Percentiles rank a stretch among this genome's conserved stretches.
Evolutionary conservation across 2,329 filamentous ascomycete genomes (phyloP).

Genomic region (Cladophialophora bantiana): DNA sequence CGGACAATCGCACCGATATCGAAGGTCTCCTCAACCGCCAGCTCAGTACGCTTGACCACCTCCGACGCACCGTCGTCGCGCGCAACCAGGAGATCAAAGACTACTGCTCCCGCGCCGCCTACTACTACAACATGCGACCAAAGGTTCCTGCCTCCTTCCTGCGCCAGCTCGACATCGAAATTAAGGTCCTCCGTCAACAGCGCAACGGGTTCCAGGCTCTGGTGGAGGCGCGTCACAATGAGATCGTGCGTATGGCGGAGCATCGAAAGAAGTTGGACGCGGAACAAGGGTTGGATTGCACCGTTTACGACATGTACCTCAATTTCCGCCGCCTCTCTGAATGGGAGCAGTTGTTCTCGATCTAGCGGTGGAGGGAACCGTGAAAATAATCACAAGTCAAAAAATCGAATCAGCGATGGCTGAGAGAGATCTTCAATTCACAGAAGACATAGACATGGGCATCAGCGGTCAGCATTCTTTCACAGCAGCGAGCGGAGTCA

Average conservation of each 20-base stretch:
- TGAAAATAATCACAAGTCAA: background rate
- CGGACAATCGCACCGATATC: constrained; percentile 20
- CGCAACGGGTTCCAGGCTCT: constrained; percentile 15
- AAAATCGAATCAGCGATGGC: too few species aligned
- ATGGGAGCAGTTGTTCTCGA: constrained; percentile 35
- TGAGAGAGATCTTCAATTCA: too few species aligned
- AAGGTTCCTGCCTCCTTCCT: background rate
- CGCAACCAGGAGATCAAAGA: constrained; percentile 21
- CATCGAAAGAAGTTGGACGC: constrained; percentile 32
- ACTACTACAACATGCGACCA: constrained; percentile 15
- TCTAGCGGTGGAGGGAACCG: background rate
- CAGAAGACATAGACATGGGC: too few species aligned
- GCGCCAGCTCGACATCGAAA: constrained; percentile 16
- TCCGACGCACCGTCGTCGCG: constrained; percentile 19
- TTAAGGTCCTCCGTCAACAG: constrained; percentile 28
- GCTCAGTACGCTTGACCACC: constrained; percentile 17
- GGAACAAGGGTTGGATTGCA: constrained; percentile 30
- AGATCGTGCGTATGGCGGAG: constrained; percentile 41
- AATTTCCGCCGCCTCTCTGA: constrained; percentile 27
- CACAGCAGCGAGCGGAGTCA: too few species aligned
- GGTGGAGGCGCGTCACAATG: constrained; percentile 39
- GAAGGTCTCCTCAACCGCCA: constrained; percentile 23
- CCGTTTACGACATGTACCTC: constrained; percentile 35
- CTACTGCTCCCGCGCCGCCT: constrained; percentile 20
- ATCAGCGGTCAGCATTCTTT: too few species aligned